Evolutionary conservation across 495 filamentous ascomycete genomes (phyloP).

Genomic region (Annulohypoxylon bovei): DNA sequence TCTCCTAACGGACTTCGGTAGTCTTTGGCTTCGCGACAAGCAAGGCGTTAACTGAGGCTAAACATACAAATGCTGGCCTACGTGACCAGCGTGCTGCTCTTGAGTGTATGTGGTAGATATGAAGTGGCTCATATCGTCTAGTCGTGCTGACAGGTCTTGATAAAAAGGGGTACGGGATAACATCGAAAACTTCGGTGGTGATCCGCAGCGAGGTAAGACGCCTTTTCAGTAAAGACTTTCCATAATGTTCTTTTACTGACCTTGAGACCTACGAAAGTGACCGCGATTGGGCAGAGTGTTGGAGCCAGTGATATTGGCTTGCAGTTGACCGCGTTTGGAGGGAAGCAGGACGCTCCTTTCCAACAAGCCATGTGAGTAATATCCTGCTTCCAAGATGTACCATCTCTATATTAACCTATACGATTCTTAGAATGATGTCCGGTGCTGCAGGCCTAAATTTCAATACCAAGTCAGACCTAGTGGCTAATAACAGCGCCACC

Average conservation of each 20-base stretch:
- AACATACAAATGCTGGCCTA: slow-evolving; percentile 16
- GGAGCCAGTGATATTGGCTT: slow-evolving; percentile 13
- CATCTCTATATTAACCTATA: not conserved
- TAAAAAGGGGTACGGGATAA: slow-evolving; percentile 15
- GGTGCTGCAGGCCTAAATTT: slow-evolving; percentile 3
- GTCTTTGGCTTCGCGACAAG: slow-evolving; percentile 12
- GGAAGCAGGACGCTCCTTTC: slow-evolving; percentile 11
- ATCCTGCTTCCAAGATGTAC: not conserved
- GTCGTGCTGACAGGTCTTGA: not conserved
- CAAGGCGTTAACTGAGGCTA: not conserved
- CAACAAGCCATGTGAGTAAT: slow-evolving; percentile 12
- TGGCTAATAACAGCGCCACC: slow-evolving; percentile 10
- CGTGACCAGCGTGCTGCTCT: slow-evolving; percentile 14
- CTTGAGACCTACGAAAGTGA: not conserved
- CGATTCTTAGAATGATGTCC: slow-evolving; percentile 6
- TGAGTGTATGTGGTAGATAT: not conserved
- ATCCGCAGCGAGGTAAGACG: slow-evolving; percentile 5
- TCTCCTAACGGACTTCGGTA: not conserved
- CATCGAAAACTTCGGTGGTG: slow-evolving; percentile 15
- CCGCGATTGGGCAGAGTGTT: slow-evolving; percentile 14
- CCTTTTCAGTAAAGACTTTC: not conserved
- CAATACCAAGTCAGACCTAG: slow-evolving; percentile 12
- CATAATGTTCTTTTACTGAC: not conserved
- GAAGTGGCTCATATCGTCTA: not conserved
- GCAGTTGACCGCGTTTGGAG: not conserved